These are phyloP conservation scores for Canavalia ensiformis DNA, from an alignment of 306 rosid species.

Conservation along the genomic window DNA sequence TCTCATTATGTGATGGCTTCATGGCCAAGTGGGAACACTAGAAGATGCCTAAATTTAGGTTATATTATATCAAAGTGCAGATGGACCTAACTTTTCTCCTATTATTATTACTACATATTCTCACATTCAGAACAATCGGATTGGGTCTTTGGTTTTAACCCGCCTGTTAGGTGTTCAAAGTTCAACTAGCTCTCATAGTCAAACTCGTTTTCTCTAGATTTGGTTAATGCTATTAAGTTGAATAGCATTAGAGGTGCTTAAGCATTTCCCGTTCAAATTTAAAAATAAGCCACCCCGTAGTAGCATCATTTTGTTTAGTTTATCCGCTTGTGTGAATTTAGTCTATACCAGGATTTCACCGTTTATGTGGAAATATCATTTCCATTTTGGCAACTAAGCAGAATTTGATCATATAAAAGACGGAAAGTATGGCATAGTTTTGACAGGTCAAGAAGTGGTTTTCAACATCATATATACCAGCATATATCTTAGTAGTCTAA, in stretches of 20 bases:
- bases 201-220: constrained; percentile 9
- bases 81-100: constrained; percentile 57
- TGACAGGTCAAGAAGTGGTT: constrained; percentile 33
- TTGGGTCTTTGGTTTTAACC: constrained; percentile 41
- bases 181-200: constrained; percentile 28
- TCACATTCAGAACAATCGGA: constrained; percentile 42
- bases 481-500: constrained; percentile 4
- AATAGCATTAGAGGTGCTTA: not conserved
- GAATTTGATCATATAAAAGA: not conserved
- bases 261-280: constrained; percentile 31
- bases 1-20: constrained; percentile 3
- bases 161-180: constrained; percentile 25
- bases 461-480: constrained; percentile 16
- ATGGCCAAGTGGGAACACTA: constrained; percentile 57
- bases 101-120: not conserved
- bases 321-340: constrained; percentile 10
- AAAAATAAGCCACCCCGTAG: not conserved
- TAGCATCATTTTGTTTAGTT: not conserved
- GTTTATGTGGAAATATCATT: not conserved
- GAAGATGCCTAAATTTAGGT: constrained; percentile 43
- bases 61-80: constrained; percentile 49
- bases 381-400: not conserved
- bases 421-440: not conserved
- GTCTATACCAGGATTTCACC: constrained; percentile 9
- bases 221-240: constrained; percentile 2